A percentile compares a stretch with the other conserved stretches of the same genome.
phyloP scores from a whole-genome alignment of 2,329 filamentous ascomycete species.

The Phialocephala subalpina region DNA sequence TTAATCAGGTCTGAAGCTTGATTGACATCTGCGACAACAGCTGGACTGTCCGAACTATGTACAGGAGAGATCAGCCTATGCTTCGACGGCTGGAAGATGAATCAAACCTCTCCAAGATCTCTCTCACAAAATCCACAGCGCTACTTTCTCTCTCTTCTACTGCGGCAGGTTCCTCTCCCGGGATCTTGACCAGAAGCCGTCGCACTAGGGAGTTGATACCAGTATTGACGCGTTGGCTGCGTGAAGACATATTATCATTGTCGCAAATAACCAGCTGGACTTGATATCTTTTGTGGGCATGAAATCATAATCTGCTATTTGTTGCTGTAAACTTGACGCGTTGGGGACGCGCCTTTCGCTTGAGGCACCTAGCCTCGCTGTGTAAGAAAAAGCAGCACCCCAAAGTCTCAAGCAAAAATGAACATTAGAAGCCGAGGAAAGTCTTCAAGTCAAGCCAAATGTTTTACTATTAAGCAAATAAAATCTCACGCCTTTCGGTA shows the following conservation, averaged over 20 bases:
- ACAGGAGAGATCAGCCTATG: constrained; percentile 23
- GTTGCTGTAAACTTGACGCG: neutral
- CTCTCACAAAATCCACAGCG: constrained; percentile 58
- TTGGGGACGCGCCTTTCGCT: constrained; percentile 8
- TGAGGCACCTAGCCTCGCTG: too few relatives aligned
- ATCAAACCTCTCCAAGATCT: constrained; percentile 50
- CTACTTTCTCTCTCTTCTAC: constrained; percentile 75
- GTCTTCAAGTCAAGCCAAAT: too few relatives aligned
- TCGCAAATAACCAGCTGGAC: constrained; percentile 26
- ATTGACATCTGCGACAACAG: constrained; percentile 68
- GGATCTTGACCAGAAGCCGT: constrained; percentile 73
- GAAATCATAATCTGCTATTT: neutral
- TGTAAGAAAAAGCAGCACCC: too few relatives aligned
- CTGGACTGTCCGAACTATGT: constrained; percentile 38
- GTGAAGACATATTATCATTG: constrained; percentile 45
- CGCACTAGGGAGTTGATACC: constrained; percentile 82
- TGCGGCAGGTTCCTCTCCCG: constrained; percentile 71
- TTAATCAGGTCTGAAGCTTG: constrained; percentile 95
- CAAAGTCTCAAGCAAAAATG: too few relatives aligned
- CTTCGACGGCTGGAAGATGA: neutral
- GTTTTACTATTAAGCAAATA: too few relatives aligned
- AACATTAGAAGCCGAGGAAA: too few relatives aligned
- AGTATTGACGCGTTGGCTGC: constrained; percentile 72
- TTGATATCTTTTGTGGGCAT: neutral
- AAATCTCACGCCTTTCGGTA: too few relatives aligned